These are phyloP conservation scores for Leccinum disarticulatum DNA, from an alignment of 768 basidiomycete species.

Conservation along the genomic window DNA sequence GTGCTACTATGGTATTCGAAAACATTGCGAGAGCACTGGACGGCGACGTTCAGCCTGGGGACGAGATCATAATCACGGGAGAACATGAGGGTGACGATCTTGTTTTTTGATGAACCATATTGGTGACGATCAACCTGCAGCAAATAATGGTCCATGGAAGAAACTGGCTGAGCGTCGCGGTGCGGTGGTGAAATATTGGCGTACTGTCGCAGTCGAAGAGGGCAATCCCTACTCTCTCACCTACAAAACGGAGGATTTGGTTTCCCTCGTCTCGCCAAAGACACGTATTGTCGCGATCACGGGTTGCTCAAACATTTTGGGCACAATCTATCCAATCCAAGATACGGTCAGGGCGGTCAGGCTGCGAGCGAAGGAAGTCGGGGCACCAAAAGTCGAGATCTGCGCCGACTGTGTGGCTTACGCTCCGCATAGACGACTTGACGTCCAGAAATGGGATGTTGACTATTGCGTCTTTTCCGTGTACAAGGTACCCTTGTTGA, in stretches of 20 bases:
- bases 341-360: constrained; percentile 53
- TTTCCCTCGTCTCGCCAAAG: constrained; percentile 59
- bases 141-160: constrained; percentile 78
- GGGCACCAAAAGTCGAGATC: constrained; percentile 62
- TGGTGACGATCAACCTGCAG: constrained; percentile 33
- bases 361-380: constrained; percentile 48
- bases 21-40: constrained; percentile 68
- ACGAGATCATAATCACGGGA: constrained; percentile 76
- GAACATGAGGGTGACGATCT: constrained; percentile 69
- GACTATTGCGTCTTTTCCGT: constrained; percentile 71
- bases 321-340: constrained; percentile 61
- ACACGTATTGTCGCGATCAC: constrained; percentile 75
- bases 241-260: constrained; percentile 52
- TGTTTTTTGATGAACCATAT: not conserved
- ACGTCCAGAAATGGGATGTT: constrained; percentile 76
- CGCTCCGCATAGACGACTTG: constrained; percentile 68
- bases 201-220: constrained; percentile 42
- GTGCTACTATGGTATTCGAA: constrained; percentile 67
- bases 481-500: constrained; percentile 58
- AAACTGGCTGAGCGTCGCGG: constrained; percentile 60
- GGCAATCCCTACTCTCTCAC: constrained; percentile 68
- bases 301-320: constrained; percentile 75
- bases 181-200: constrained; percentile 60
- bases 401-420: constrained; percentile 79
- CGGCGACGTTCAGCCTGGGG: constrained; percentile 49